Evolutionary conservation across 2,329 filamentous ascomycete species (phyloP), one percentile per base, ranked within the genome.

Genomic region (Seiridium cupressi): DNA sequence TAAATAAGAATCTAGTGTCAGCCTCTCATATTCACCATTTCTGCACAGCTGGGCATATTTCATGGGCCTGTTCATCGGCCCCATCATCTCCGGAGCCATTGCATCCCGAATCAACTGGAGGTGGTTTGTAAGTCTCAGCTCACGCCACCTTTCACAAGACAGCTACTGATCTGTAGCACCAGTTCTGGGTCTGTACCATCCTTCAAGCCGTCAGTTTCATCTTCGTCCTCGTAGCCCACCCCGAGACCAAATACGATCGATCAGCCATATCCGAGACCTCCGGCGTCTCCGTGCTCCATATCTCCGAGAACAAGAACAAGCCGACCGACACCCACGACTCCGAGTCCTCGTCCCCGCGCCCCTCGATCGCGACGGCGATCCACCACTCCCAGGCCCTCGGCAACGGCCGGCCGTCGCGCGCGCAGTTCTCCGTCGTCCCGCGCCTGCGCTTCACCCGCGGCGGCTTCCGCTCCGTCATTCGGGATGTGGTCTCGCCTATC

Each of bases 221-320:
- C 35, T 65, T 69, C 57, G 58, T 70, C 55, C 53, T 71, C 2
- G 49, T 68, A 26, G 67, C 66, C 1, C 67, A 70, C 44, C 69
- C 69, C 3, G 70, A 72, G 57, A 72, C 70, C 51, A 72, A 71
- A 44, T 72, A 68, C 57, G 61, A 68, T 18, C 76, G 55, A 68
- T 76, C 2, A 78, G 77, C 31, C 4, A 77, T 78, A 3, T 78
- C 78, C 63, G 74, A 46, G 9, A 4, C 38, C 36, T 31, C 40
- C 58, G 11, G 40, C 51, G 13, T 10, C n/a, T 38, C 49, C 5
- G 18, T 44, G 8, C 9, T 18, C 3, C 13, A 55, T 3, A 49
- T 44, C 4, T 31, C 40, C 8, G 49, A 47, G 18, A 44, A 36
- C 55, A 40, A 40, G 55, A 7, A 11, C n/a, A 26, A 32, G 4